phyloP scores from a whole-genome alignment of 495 filamentous ascomycete species.

The Penicillium bovifimosum region DNA sequence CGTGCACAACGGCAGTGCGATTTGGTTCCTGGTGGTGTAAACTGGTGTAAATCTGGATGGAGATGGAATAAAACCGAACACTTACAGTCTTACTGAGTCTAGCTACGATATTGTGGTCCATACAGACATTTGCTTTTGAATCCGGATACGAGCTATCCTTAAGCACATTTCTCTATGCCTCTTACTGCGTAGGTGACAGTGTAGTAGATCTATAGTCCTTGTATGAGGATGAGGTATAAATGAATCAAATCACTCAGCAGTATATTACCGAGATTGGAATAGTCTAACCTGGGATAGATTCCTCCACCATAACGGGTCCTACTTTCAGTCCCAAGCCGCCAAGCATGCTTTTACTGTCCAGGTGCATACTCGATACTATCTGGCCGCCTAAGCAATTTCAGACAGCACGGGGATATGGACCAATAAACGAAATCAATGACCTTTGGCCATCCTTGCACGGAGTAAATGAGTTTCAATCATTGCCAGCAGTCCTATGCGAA shows the following conservation, averaged over 20 bases:
- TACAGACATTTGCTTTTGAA: background rate
- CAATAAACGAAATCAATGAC: background rate
- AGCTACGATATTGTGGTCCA: background rate
- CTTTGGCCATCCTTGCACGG: background rate
- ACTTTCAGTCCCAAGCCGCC: background rate
- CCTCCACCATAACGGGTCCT: background rate
- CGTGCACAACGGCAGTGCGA: background rate
- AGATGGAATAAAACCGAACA: background rate
- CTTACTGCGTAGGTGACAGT: background rate
- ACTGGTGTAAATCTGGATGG: background rate
- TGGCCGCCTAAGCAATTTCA: background rate
- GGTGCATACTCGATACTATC: conserved; percentile 1
- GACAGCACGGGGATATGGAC: background rate
- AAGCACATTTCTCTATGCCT: background rate
- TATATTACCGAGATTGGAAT: background rate
- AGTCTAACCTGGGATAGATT: background rate
- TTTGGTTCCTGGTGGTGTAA: conserved; percentile 1
- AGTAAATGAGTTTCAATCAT: background rate
- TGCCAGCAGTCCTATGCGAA: conserved; percentile 5
- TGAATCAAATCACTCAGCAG: background rate
- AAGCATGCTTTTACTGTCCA: conserved; percentile 1
- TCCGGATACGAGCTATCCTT: background rate
- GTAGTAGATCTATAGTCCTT: too few species aligned
- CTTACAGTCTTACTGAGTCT: background rate
- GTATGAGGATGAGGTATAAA: background rate